Evolutionary conservation across 2,329 filamentous ascomycete genomes (phyloP).

Genomic region (Aaosphaeria pasadenensis): DNA sequence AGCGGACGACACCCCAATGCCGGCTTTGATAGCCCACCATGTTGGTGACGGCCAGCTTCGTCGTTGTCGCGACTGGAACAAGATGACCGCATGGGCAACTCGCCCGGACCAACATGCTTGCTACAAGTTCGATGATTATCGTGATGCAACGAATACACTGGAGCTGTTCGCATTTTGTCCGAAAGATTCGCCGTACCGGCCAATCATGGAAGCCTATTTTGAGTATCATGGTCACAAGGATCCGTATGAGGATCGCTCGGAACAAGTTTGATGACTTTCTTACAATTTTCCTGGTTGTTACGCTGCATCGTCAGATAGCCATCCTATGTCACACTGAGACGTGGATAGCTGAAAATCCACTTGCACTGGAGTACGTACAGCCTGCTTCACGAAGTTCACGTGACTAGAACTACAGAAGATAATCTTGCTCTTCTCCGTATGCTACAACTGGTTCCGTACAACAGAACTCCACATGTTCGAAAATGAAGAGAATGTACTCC

Average conservation of each 20-base stretch:
- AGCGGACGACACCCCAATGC: slow-evolving; percentile 36
- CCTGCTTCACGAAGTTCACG: too few relatives aligned
- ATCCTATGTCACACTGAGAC: too few relatives aligned
- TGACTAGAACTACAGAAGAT: too few relatives aligned
- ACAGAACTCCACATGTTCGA: too few relatives aligned
- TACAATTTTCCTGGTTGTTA: too few relatives aligned
- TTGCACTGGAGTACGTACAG: too few relatives aligned
- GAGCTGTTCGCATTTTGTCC: slow-evolving; percentile 35
- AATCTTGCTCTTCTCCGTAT: too few relatives aligned
- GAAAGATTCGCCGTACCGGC: slow-evolving; percentile 24
- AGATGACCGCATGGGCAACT: slow-evolving; percentile 30
- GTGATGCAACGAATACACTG: slow-evolving; percentile 32
- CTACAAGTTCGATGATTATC: slow-evolving; percentile 32
- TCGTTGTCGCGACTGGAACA: slow-evolving; percentile 31
- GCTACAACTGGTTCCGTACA: too few relatives aligned
- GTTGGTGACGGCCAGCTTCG: slow-evolving; percentile 27
- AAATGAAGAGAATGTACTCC: too few relatives aligned
- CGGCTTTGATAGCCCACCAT: slow-evolving; percentile 19
- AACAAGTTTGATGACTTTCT: neutral
- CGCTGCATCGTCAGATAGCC: too few relatives aligned
- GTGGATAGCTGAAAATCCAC: too few relatives aligned
- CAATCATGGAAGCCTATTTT: slow-evolving; percentile 30
- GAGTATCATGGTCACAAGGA: slow-evolving; percentile 32
- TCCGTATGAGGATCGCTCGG: slow-evolving; percentile 21
- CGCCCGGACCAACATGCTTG: slow-evolving; percentile 30